Base-by-base conservation (phyloP, 1,284 basidiomycete genomes). In the Microbotryum silenes-acaulis region DNA sequence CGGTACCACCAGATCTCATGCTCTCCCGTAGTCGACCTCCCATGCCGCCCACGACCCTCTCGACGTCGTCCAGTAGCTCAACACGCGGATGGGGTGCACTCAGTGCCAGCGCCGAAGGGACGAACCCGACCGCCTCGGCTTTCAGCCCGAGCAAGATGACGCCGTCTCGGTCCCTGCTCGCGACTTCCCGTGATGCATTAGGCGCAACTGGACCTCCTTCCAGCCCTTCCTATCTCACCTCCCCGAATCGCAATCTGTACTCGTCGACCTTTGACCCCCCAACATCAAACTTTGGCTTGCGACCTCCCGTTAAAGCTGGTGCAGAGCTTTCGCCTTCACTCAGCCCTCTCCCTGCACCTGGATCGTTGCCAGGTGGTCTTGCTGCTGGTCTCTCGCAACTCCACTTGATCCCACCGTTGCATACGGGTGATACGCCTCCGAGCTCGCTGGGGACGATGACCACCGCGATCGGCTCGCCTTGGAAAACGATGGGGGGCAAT, bases 341-440 rank as follows among this genome's bases (percentile, higher is more conserved):
- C 3, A 57, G 37, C 31, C 31, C 57, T 2, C 55, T 65, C 46
- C 60, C 60, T n/a, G 53, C 37, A 2, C 60, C 63, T 14, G 63
- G 63, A 6, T 62, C 60, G 33, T 57, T 68, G 1, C 67, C 67
- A 3, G 64, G 64, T 7, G 67, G 67, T 8, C 62, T 68, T 25
- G 67, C 67, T 1, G 67, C 67, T 0, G 67, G 67, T 0, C 48
- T 68, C 21, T 56, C 51, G 18, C 54, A 60, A 54, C 46, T 68
- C 14, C 67, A 68, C 46, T 57, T 68, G 31, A 56, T 60, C 10
- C 61, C 67, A 8, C 60, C 67, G 27, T 33, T 23, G 4, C 57
- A 68, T 45, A 64, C 62, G 54, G 67, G 67, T 16, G 64, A 68
- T 45, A 68, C 67, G 16, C 67, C 67, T 0, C 64, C 67, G 8